A percentile compares a stretch with the other conserved stretches of the same genome.
phyloP scores from a whole-genome alignment of 129 eudicot genomes.

The Chrysanthemum lavandulifolium region DNA sequence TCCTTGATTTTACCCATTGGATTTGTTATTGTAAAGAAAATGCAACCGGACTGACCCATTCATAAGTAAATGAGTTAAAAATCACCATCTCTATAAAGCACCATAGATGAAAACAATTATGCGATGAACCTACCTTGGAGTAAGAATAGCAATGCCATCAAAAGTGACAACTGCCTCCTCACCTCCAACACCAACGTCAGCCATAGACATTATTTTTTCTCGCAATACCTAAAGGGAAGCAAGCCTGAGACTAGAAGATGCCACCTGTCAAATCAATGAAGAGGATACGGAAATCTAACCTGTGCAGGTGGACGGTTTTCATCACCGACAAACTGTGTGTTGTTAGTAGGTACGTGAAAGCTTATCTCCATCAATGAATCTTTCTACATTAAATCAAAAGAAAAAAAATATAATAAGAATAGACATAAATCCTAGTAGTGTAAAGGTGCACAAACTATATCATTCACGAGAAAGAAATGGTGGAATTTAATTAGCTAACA shows the following conservation, averaged over 20 bases:
- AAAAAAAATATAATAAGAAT: not conserved
- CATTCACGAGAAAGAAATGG: constrained; percentile 1
- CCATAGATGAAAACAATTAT: constrained; percentile 5
- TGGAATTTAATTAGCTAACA: constrained; percentile 2
- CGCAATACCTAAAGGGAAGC: constrained; percentile 58
- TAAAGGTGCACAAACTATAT: constrained; percentile 9
- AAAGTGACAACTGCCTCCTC: constrained; percentile 92
- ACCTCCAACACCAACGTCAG: constrained; percentile 90
- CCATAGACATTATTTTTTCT: constrained; percentile 81
- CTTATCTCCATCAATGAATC: constrained; percentile 98
- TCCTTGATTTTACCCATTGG: not conserved
- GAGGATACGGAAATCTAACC: constrained; percentile 33
- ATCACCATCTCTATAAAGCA: not conserved
- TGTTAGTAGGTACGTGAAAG: constrained; percentile 82
- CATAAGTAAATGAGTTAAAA: not conserved
- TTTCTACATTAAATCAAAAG: constrained; percentile 51
- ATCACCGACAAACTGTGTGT: constrained; percentile 95
- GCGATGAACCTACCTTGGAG: constrained; percentile 69
- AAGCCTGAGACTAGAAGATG: constrained; percentile 14
- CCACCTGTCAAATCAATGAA: constrained; percentile 14
- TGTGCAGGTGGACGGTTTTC: constrained; percentile 89
- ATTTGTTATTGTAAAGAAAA: not conserved
- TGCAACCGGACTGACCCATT: not conserved
- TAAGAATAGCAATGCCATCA: constrained; percentile 93
- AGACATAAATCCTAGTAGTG: constrained; percentile 10